Evolutionary conservation across 768 basidiomycete genomes (phyloP).

Genomic region (Dentipellis sp.): DNA sequence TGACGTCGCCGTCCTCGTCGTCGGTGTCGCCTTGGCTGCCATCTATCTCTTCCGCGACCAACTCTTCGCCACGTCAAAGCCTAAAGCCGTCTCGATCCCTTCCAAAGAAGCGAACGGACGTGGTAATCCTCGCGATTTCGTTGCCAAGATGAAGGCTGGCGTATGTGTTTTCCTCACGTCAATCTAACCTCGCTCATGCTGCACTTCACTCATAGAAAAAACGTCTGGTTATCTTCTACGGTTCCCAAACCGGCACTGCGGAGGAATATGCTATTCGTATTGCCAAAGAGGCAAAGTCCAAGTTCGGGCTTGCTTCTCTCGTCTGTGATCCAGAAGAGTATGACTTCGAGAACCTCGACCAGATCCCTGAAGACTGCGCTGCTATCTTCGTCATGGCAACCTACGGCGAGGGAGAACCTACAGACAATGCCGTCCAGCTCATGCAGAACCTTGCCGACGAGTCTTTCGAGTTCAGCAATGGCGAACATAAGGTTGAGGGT

Average conservation of each 20-base stretch:
- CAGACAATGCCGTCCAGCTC: slow-evolving; percentile 92
- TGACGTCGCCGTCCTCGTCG: slow-evolving; percentile 60
- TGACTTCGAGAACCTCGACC: slow-evolving; percentile 94
- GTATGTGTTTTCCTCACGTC: slow-evolving; percentile 39
- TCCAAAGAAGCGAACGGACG: slow-evolving; percentile 43
- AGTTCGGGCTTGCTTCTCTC: slow-evolving; percentile 90
- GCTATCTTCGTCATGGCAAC: slow-evolving; percentile 97
- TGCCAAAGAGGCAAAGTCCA: slow-evolving; percentile 95
- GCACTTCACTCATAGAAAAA: slow-evolving; percentile 60
- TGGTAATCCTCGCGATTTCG: slow-evolving; percentile 89
- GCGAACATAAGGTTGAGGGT: slow-evolving; percentile 63
- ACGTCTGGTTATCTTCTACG: slow-evolving; percentile 94
- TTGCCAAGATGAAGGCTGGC: slow-evolving; percentile 88
- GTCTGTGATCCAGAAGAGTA: slow-evolving; percentile 99
- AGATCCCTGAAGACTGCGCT: slow-evolving; percentile 77
- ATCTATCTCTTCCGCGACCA: slow-evolving; percentile 81
- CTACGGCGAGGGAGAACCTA: slow-evolving; percentile 98
- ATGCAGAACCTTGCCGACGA: slow-evolving; percentile 88
- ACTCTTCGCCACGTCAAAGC: slow-evolving; percentile 59
- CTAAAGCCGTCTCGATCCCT: slow-evolving; percentile 39
- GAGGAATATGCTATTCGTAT: slow-evolving; percentile 97
- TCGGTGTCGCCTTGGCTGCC: slow-evolving; percentile 70
- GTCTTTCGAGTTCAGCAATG: slow-evolving; percentile 80
- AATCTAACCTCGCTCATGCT: slow-evolving; percentile 3
- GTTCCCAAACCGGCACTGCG: slow-evolving; percentile 96